These are phyloP conservation scores for Leccinellum luteum DNA, from an alignment of 768 basidiomycete genomes.

Conservation along the genomic window DNA sequence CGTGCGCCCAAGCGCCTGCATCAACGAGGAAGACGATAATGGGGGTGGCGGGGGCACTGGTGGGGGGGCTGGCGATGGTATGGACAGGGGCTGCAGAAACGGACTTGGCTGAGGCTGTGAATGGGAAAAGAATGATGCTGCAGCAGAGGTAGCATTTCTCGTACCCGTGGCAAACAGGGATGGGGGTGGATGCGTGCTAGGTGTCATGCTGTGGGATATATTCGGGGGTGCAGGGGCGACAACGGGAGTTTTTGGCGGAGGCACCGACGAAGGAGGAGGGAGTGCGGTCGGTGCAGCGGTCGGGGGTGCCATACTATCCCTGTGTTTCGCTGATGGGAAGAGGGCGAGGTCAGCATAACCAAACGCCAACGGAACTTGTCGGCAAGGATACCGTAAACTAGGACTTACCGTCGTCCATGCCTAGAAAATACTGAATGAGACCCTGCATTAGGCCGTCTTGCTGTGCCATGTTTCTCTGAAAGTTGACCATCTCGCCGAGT, in stretches of 20 bases:
- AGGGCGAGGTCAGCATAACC: constrained; percentile 2
- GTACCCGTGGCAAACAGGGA: constrained; percentile 23
- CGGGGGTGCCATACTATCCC: constrained; percentile 12
- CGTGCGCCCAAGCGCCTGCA: constrained; percentile 23
- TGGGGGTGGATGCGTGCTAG: constrained; percentile 31
- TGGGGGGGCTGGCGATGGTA: constrained; percentile 18
- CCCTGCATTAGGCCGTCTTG: constrained; percentile 84
- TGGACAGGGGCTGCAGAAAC: constrained; percentile 23
- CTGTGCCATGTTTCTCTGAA: constrained; percentile 74
- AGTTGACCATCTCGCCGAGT: constrained; percentile 67
- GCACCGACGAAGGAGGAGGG: constrained; percentile 3
- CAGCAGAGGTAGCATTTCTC: constrained; percentile 13
- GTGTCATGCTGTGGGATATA: constrained; percentile 29
- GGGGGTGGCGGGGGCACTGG: constrained; percentile 2
- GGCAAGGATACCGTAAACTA: background rate
- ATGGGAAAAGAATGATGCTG: constrained; percentile 17
- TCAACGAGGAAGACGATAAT: constrained; percentile 23
- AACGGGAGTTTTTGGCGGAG: constrained; percentile 21
- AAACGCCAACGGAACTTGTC: too few relatives aligned
- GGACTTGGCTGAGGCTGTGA: constrained; percentile 29
- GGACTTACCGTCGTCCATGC: constrained; percentile 57
- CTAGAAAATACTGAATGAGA: constrained; percentile 77
- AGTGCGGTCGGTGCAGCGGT: constrained; percentile 16
- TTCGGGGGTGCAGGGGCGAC: constrained; percentile 8
- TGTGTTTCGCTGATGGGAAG: constrained; percentile 29